A percentile compares a stretch with the other conserved stretches of the same genome.
Evolutionary conservation across 2,329 filamentous ascomycete genomes (phyloP).

Genomic region (Botryotinia convoluta): DNA sequence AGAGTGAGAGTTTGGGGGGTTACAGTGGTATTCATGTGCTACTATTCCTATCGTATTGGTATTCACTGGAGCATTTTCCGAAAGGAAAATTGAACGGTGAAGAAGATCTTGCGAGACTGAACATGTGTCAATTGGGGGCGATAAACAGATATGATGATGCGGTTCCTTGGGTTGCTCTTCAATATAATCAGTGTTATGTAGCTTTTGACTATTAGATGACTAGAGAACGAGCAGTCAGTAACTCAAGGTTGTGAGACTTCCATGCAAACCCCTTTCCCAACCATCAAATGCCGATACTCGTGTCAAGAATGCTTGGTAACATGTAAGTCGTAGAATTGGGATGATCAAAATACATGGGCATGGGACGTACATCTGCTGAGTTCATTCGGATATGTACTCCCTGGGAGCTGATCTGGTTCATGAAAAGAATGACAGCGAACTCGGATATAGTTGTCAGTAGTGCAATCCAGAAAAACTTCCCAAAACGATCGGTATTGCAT

Average conservation of each 20-base stretch:
- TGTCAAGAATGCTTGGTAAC: constrained; percentile 2
- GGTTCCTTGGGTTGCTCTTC: neutral
- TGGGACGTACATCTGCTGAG: neutral
- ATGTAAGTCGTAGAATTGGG: neutral
- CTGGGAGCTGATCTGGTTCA: neutral
- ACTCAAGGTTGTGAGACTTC: constrained; percentile 11
- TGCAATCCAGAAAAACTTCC: neutral
- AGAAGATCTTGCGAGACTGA: neutral
- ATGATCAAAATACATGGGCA: neutral
- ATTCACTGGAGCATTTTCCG: neutral
- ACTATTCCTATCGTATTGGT: neutral
- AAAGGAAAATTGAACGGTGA: neutral
- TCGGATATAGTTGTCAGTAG: neutral
- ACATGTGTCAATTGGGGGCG: constrained; percentile 6
- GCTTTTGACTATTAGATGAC: neutral
- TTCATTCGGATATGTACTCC: neutral
- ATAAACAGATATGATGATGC: constrained; percentile 8
- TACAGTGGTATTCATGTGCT: neutral
- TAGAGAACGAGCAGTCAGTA: constrained; percentile 4
- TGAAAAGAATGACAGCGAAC: neutral
- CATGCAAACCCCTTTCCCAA: constrained; percentile 12
- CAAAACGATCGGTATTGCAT: constrained; percentile 1
- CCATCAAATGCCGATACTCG: constrained; percentile 7
- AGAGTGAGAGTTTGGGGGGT: neutral
- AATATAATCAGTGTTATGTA: neutral